phyloP scores from a whole-genome alignment of 2,329 filamentous ascomycete species.

The Penicillium sp. region DNA sequence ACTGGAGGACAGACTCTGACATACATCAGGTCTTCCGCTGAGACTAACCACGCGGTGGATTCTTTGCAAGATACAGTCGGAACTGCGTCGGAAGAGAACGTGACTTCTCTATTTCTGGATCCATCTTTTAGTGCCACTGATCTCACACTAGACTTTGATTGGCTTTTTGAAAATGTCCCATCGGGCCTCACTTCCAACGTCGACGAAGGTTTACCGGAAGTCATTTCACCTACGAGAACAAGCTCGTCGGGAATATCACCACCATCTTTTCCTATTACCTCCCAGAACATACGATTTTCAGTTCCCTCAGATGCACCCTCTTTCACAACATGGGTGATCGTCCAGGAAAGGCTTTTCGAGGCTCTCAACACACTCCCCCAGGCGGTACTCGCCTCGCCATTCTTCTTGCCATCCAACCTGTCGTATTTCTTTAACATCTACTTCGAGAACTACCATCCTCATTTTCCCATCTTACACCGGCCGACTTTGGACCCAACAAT shows the following conservation, averaged over 20 bases:
- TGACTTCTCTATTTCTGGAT: slow-evolving; percentile 22
- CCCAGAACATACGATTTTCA: slow-evolving; percentile 15
- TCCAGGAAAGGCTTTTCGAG: slow-evolving; percentile 16
- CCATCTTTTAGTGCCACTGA: slow-evolving; percentile 18
- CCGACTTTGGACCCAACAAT: slow-evolving; percentile 19
- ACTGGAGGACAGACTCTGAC: neutral
- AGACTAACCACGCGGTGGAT: neutral
- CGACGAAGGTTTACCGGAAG: slow-evolving; percentile 7
- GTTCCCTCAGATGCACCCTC: slow-evolving; percentile 6
- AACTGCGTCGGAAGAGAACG: slow-evolving; percentile 7
- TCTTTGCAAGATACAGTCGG: slow-evolving; percentile 7
- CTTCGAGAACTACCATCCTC: slow-evolving; percentile 28
- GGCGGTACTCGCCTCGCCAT: slow-evolving; percentile 18
- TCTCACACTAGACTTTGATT: slow-evolving; percentile 23
- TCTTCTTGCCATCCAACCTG: slow-evolving; percentile 25
- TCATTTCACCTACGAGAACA: slow-evolving; percentile 9
- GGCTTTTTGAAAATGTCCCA: slow-evolving; percentile 24
- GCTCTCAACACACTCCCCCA: slow-evolving; percentile 18
- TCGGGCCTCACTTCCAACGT: slow-evolving; percentile 10
- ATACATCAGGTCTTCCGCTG: neutral
- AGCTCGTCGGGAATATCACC: slow-evolving; percentile 12
- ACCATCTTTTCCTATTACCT: slow-evolving; percentile 8
- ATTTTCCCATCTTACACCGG: slow-evolving; percentile 29
- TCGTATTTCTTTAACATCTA: slow-evolving; percentile 24
- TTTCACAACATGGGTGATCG: slow-evolving; percentile 19